Evolutionary conservation across 176 grass and related monocot genomes (phyloP).

Genomic region (Saccharum spontaneum): DNA sequence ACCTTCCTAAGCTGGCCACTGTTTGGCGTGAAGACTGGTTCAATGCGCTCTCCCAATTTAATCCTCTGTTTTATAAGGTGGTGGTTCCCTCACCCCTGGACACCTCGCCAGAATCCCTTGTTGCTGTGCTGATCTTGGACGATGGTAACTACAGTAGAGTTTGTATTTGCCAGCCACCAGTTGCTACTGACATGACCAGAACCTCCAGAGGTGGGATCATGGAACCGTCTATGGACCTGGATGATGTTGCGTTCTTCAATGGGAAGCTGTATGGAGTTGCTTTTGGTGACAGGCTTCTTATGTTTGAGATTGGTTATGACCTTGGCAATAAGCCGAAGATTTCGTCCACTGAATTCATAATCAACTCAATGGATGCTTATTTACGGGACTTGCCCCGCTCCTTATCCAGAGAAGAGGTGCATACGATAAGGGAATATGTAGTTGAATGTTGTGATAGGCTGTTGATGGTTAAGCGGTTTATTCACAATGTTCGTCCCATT

Average conservation of each 20-base stretch:
- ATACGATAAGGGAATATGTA: neutral
- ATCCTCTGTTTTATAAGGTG: neutral
- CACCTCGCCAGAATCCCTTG: neutral
- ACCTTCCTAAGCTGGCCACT: neutral
- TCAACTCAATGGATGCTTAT: neutral
- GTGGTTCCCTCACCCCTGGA: neutral
- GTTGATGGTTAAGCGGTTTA: neutral
- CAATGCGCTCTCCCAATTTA: rapidly evolving
- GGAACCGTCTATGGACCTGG: rapidly evolving
- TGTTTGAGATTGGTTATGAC: neutral
- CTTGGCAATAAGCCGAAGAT: neutral
- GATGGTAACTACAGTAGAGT: neutral
- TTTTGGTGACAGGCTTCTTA: neutral
- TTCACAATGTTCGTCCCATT: neutral
- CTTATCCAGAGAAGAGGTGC: neutral
- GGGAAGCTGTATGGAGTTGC: neutral
- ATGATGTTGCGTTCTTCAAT: neutral
- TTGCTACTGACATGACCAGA: neutral
- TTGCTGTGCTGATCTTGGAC: neutral
- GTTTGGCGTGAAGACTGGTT: neutral
- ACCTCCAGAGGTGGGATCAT: neutral
- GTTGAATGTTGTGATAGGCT: neutral
- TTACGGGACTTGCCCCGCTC: neutral
- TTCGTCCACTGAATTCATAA: neutral
- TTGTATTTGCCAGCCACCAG: neutral